These are phyloP conservation scores for Neofusicoccum laricinum DNA, from an alignment of 2,329 filamentous ascomycete genomes.

Conservation along the genomic window DNA sequence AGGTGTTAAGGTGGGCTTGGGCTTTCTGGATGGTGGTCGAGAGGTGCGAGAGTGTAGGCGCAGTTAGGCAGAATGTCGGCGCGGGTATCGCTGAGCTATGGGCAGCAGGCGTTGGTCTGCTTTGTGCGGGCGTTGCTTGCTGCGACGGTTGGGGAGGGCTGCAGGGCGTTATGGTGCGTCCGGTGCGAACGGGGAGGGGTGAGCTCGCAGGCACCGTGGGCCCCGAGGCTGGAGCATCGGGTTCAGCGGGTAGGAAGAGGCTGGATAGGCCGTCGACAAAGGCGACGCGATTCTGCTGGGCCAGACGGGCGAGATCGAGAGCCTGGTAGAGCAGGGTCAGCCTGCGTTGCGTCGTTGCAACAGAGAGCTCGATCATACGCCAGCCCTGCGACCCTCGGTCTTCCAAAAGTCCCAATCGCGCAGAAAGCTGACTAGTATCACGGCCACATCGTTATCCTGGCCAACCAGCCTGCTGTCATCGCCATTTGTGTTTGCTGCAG, in stretches of 20 bases:
- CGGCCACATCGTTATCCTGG: conserved; percentile 27
- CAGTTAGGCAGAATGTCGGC: conserved; percentile 24
- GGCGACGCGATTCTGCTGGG: conserved; percentile 58
- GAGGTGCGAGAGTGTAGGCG: conserved; percentile 27
- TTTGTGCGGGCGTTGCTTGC: not conserved
- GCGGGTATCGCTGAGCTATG: not conserved
- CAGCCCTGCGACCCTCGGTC: conserved; percentile 65
- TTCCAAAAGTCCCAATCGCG: conserved; percentile 77
- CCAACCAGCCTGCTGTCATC: conserved; percentile 36
- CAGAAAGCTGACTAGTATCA: conserved; percentile 82
- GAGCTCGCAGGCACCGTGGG: not conserved
- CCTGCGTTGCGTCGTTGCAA: not conserved
- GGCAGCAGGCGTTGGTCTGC: not conserved
- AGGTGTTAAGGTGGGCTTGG: conserved; percentile 20
- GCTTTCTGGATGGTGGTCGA: conserved; percentile 27
- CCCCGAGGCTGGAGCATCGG: not conserved
- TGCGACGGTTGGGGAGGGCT: not conserved
- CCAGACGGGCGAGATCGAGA: conserved; percentile 64
- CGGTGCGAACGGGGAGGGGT: conserved; percentile 12
- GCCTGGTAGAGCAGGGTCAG: conserved; percentile 47
- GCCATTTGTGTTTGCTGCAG: conserved; percentile 18
- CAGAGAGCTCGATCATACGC: conserved; percentile 38
- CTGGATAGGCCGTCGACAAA: conserved; percentile 74
- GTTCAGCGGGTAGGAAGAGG: conserved; percentile 44
- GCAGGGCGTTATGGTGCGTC: conserved; percentile 19